Evolutionary conservation across 2,329 filamentous ascomycete species (phyloP), one percentile per base, ranked within the genome.

Genomic region (Byssochlamys sp.): DNA sequence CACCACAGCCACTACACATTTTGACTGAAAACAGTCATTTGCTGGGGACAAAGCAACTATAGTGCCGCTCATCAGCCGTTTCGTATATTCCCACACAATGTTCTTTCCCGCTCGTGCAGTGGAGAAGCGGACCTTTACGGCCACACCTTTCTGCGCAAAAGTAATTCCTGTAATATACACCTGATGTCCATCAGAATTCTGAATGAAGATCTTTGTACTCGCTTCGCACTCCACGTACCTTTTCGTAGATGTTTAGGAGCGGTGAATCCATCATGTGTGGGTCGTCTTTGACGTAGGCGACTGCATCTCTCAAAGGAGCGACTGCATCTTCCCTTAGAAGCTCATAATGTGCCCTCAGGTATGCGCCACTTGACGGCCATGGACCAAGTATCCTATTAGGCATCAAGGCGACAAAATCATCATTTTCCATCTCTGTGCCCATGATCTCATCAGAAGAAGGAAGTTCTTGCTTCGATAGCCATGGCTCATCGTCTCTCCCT

Each of bases 321-420:
- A 89, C 76, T 0, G 84, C 82, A 67, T 96, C 90, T 66, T 90
- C 88, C 2, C 91, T 81, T 6, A 90, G 78, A 1, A 96, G 80
- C 2, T 84, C 77, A 67, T 94, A 95, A 54, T 95, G 89, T 0
- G 84, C 81, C 31, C 83, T 76, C 0, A 96, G 76, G 58, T 95
- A 96, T 0, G 79, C 76, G 1, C 84, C 78, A 52, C 82, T 86
- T 3, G 78, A 83, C 0, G 72, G 61, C 78, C 86, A 92, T 0
- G 84, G 75, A 0, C 77, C 77, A 0, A 80, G 61, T 24, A 85
- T 75, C 5, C 75, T 75, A 63, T 90, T 90, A 0, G 74, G 64
- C 0, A 76, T 72, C 0, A 85, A 67, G 3, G 72, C 63, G 2
- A 77, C 65, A 25, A 58, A 60, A 7, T 70, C 65, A 39, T 65